phyloP scores from a whole-genome alignment of 768 basidiomycete species.

The Sarcodon sp. region DNA sequence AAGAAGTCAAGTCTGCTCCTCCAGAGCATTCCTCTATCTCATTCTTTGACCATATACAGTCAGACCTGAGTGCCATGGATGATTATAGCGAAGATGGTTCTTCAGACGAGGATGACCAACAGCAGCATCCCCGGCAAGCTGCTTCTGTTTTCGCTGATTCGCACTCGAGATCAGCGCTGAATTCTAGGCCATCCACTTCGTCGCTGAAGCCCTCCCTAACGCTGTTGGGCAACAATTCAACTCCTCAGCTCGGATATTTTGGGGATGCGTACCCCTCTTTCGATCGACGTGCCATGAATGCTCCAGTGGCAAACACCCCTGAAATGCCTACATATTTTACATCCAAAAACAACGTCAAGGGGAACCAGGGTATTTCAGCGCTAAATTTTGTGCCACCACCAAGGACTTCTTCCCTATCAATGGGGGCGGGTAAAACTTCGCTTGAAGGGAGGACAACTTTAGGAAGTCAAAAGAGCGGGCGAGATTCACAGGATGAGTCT shows the following conservation, averaged over 20 bases:
- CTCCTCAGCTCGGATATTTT: constrained; percentile 39
- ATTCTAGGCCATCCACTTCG: not conserved
- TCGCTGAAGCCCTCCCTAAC: constrained; percentile 28
- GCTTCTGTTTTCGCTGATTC: constrained; percentile 20
- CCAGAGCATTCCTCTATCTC: not conserved
- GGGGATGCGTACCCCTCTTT: not conserved
- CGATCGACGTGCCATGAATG: not conserved
- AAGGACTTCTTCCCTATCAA: no score
- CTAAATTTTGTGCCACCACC: not conserved
- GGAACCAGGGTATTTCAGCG: constrained; percentile 9
- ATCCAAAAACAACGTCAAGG: constrained; percentile 26
- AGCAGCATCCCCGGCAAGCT: not conserved
- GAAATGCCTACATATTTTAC: constrained; percentile 29
- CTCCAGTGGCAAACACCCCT: constrained; percentile 40
- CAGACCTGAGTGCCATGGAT: not conserved
- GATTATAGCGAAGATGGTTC: not conserved
- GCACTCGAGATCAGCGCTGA: constrained; percentile 20
- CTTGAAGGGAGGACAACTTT: not conserved
- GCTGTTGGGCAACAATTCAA: constrained; percentile 57
- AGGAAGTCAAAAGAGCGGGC: constrained; percentile 9
- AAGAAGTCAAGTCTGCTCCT: not conserved
- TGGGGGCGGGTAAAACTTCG: no score
- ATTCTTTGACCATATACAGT: not conserved
- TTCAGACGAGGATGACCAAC: not conserved
- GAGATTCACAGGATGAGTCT: constrained; percentile 40